These are phyloP conservation scores for Atkinsonella texensis DNA, from an alignment of 2,329 filamentous ascomycete genomes.

Conservation along the genomic window DNA sequence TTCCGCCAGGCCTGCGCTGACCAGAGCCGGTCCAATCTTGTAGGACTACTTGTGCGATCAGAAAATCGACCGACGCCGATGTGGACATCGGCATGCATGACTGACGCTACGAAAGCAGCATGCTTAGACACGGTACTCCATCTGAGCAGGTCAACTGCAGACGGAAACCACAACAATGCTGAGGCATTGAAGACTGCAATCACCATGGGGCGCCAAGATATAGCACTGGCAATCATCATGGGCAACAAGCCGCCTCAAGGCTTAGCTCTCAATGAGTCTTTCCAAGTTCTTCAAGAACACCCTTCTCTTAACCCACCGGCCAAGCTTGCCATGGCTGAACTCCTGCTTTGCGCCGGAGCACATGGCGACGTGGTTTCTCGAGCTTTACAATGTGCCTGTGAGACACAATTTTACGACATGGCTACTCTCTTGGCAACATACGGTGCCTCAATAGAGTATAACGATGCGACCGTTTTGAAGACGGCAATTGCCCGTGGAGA, in stretches of 20 bases:
- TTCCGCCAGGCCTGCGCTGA: conserved; percentile 39
- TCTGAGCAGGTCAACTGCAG: conserved; percentile 39
- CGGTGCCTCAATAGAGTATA: conserved; percentile 42
- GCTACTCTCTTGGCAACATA: conserved; percentile 39
- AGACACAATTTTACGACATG: conserved; percentile 41
- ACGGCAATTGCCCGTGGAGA: conserved; percentile 33
- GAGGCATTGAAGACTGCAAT: conserved; percentile 41
- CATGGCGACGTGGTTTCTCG: conserved; percentile 36
- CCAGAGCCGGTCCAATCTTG: conserved; percentile 32
- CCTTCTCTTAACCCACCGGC: conserved; percentile 33
- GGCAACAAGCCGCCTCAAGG: conserved; percentile 39
- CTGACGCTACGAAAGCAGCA: conserved; percentile 36
- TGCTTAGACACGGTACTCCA: conserved; percentile 38
- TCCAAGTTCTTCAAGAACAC: conserved; percentile 34
- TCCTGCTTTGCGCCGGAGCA: conserved; percentile 46
- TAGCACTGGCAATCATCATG: conserved; percentile 41
- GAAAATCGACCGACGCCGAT: conserved; percentile 31
- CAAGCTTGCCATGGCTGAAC: conserved; percentile 40
- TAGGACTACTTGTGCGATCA: conserved; percentile 37
- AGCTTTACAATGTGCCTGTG: conserved; percentile 36
- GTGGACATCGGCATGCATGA: conserved; percentile 37
- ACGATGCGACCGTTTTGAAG: conserved; percentile 37
- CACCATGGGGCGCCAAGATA: conserved; percentile 35
- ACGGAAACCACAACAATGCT: conserved; percentile 38
- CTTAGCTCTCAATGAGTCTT: conserved; percentile 36